These are phyloP conservation scores for Lepiota subincarnata DNA, from an alignment of 768 basidiomycete genomes.

Conservation along the genomic window DNA sequence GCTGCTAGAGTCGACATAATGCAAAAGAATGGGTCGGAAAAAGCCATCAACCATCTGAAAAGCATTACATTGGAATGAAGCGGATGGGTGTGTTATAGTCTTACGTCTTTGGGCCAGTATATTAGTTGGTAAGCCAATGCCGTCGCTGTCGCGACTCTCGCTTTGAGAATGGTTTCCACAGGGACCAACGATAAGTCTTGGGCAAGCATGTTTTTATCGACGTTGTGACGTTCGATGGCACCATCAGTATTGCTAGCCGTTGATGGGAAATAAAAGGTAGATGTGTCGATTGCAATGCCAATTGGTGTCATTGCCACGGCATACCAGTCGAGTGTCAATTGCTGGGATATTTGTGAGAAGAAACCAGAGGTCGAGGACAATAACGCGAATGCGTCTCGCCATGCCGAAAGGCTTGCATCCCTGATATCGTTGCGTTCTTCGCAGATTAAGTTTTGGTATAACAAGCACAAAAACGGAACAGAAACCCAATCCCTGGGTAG, in stretches of 20 bases:
- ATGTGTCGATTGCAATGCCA: conserved; percentile 68
- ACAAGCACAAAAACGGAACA: conserved; percentile 69
- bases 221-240: conserved; percentile 74
- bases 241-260: conserved; percentile 43
- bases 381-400: conserved; percentile 66
- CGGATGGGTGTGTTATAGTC: conserved; percentile 13
- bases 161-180: conserved; percentile 71
- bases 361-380: conserved; percentile 41
- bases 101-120: conserved; percentile 62
- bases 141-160: conserved; percentile 71
- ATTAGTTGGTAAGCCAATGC: conserved; percentile 70
- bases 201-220: conserved; percentile 92
- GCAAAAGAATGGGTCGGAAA: conserved; percentile 70
- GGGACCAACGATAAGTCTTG: conserved; percentile 86
- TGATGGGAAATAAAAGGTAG: conserved; percentile 63
- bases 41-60: conserved; percentile 47
- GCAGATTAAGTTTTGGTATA: conserved; percentile 91
- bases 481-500: conserved; percentile 81
- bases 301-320: conserved; percentile 86
- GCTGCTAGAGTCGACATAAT: conserved; percentile 83
- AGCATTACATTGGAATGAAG: not conserved
- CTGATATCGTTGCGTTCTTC: conserved; percentile 90
- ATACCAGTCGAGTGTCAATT: conserved; percentile 79
- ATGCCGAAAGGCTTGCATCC: conserved; percentile 63
- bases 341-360: conserved; percentile 51